These are phyloP conservation scores for Metrosideros polymorpha DNA, from an alignment of 441 rosid genomes.

Conservation along the genomic window DNA sequence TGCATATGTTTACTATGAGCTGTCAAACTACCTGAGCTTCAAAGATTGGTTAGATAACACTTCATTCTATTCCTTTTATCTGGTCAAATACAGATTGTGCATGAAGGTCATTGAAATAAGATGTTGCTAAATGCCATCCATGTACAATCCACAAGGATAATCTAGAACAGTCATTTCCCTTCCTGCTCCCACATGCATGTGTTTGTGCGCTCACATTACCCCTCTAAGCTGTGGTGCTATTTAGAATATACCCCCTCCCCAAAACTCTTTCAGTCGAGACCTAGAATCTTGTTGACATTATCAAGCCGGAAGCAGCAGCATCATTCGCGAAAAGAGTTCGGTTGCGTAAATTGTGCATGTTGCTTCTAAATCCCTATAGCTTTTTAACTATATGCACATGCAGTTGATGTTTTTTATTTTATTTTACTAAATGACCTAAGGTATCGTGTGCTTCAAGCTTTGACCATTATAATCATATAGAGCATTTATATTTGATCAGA, in stretches of 20 bases:
- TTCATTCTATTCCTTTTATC: not conserved
- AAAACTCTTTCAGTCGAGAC: not conserved
- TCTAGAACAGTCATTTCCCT: not conserved
- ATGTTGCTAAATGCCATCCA: not conserved
- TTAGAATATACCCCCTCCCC: not conserved
- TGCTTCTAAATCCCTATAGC: not conserved
- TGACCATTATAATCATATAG: not conserved
- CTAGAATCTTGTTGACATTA: not conserved
- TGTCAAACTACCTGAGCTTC: slow-evolving; percentile 91
- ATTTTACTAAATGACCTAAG: not conserved
- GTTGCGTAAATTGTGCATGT: not conserved
- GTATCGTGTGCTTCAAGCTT: not conserved
- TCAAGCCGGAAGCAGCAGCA: not conserved
- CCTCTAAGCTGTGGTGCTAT: not conserved
- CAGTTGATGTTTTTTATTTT: not conserved
- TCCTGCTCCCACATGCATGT: not conserved
- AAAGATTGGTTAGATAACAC: slow-evolving; percentile 66
- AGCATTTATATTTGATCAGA: not conserved
- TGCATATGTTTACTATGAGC: slow-evolving; percentile 98
- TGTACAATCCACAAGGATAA: not conserved
- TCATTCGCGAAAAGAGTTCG: not conserved
- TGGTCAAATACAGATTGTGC: not conserved
- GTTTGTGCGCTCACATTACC: not conserved
- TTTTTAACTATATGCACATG: not conserved
- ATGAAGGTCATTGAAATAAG: not conserved